Base-by-base conservation (phyloP, 179 eudicot species). In the Heliamphora pulchella region DNA sequence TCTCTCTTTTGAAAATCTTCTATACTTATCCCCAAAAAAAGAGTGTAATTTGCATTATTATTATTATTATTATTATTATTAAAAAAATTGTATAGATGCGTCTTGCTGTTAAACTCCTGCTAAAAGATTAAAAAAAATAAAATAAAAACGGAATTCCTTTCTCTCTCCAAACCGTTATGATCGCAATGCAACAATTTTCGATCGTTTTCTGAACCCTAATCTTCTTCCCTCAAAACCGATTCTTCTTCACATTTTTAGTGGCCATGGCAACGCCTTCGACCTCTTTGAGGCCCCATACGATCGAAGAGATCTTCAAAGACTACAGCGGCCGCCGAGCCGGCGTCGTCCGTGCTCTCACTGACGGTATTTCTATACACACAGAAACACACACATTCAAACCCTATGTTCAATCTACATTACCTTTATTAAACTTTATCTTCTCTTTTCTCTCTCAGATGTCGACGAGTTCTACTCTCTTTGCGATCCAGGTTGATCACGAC, bases 401-500 rank as follows among this genome's bases (percentile, higher is more conserved):
- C 76, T 51, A 50, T 50, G 18, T 72, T 51, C 43, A 53, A 20
- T 2, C n/a, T 20, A 8, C 2, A 22, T 31, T 31, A 4, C 0
- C 7, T 6, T 1, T 53, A 73, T 53, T 54, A 46, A n/a, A 5
- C 18, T 73, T 73, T 5, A 10, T 3, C 31, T 73, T 18, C 11
- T 22, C 53, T 48, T 22, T n/a, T 73, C 8, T 73, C 62, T 8
- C 18, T 54, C 76, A 73, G 76, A 73, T 73, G 76, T 54, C 20
- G 76, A 73, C 11, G 46, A 53, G 41, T 73, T 73, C 76, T 73
- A 53, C 76, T 22, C 62, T 1, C 76, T 73, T 8, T 73, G 76
- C 63, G 76, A 73, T 73, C 76, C 76, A 73, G 76, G 76, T 73
- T 73, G n/a, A 53, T 71, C 75, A 20, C 76, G 22, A 11, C 58